Conservation (phyloP, 139 green algal genomes). For the Monoraphidium neglectum region DNA sequence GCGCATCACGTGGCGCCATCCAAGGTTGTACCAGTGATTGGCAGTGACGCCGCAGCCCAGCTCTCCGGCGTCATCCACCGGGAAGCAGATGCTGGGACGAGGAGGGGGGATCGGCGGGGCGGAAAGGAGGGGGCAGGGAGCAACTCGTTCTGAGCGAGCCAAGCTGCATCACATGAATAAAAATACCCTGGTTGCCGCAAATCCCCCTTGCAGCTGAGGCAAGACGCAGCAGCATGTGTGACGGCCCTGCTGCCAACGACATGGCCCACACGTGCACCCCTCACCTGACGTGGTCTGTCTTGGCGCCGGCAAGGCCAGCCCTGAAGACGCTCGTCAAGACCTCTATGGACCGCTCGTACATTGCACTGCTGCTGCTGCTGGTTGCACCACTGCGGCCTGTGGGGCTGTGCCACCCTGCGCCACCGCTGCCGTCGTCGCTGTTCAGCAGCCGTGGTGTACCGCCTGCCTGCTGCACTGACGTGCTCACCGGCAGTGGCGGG, state of each 20-base stretch:
- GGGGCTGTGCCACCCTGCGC: background rate
- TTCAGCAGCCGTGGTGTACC: background rate
- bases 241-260: too few relatives aligned
- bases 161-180: too few relatives aligned
- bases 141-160: too few relatives aligned
- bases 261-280: too few relatives aligned
- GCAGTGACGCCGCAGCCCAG: conserved; percentile 18
- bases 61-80: conserved; percentile 11
- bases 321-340: conserved; percentile 31
- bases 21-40: conserved; percentile 43
- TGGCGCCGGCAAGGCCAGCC: conserved; percentile 23
- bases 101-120: too few relatives aligned
- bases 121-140: too few relatives aligned
- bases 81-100: conserved; percentile 30
- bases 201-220: too few relatives aligned
- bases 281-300: conserved; percentile 28
- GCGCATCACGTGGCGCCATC: background rate
- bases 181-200: too few relatives aligned
- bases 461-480: background rate
- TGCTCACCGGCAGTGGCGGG: background rate
- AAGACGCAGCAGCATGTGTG: too few relatives aligned
- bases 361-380: background rate
- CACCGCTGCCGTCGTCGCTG: background rate
- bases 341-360: background rate
- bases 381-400: background rate